Conservation (phyloP, 2,329 filamentous ascomycete genomes). For the Emergomyces africanus region DNA sequence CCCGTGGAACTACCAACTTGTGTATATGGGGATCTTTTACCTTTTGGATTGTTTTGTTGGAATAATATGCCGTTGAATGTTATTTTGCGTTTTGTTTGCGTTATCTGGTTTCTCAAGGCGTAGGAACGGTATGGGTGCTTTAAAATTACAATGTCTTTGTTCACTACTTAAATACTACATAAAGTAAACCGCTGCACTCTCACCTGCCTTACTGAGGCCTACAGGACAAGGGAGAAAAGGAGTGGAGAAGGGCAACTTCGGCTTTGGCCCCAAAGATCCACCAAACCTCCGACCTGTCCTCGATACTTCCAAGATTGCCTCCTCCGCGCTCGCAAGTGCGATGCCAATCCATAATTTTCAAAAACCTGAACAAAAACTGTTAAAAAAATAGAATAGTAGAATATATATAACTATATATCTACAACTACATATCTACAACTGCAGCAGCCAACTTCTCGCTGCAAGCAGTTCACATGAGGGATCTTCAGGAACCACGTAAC, state of each 20-base stretch:
- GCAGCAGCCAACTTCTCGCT: not conserved
- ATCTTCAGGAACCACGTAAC: too few species aligned
- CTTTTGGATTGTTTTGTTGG: not conserved
- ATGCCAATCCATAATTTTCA: not conserved
- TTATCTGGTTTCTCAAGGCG: not conserved
- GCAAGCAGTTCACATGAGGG: not conserved
- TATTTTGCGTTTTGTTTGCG: too few species aligned
- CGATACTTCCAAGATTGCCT: too few species aligned
- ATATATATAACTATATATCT: too few species aligned
- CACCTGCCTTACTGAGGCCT: not conserved
- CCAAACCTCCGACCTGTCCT: too few species aligned
- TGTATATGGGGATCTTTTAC: not conserved
- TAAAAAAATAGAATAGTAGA: too few species aligned
- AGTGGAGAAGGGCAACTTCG: not conserved
- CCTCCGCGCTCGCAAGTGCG: too few species aligned
- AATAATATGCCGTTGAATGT: not conserved
- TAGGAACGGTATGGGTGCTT: not conserved
- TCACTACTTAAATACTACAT: too few species aligned
- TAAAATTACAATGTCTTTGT: too few species aligned
- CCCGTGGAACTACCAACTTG: not conserved
- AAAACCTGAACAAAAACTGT: not conserved
- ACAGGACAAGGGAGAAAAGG: not conserved
- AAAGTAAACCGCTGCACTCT: not conserved
- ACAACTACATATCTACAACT: too few species aligned
- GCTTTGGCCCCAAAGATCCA: too few species aligned